Conservation (phyloP, 768 basidiomycete genomes). For the Tulasnella sp. region DNA sequence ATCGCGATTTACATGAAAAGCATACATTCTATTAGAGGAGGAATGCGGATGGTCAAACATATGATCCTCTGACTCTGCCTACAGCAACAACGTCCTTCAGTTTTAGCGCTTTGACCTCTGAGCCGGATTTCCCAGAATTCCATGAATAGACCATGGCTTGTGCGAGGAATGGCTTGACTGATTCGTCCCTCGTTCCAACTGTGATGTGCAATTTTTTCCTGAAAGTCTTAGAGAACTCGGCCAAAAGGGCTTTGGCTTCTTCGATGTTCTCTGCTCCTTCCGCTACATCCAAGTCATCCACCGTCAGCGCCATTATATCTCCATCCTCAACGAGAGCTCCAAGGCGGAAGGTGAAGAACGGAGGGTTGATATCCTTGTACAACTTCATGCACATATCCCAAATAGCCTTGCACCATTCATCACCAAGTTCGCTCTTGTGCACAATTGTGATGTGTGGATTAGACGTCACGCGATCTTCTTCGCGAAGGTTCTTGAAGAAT, state of each 20-base stretch:
- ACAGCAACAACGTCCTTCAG: slow-evolving; percentile 18
- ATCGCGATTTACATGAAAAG: too few species aligned
- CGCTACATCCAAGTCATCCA: slow-evolving; percentile 42
- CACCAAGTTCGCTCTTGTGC: slow-evolving; percentile 43
- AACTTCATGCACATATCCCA: slow-evolving; percentile 45
- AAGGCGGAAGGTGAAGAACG: slow-evolving; percentile 49
- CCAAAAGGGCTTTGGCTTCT: slow-evolving; percentile 36
- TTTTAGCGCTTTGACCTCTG: slow-evolving; percentile 16
- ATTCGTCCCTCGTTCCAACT: slow-evolving; percentile 50
- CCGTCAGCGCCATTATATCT: slow-evolving; percentile 65
- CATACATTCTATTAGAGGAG: too few species aligned
- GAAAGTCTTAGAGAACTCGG: slow-evolving; percentile 35
- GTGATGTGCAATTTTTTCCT: slow-evolving; percentile 64
- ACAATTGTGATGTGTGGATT: slow-evolving; percentile 80
- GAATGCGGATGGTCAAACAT: too few species aligned
- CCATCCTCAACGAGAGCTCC: slow-evolving; percentile 59
- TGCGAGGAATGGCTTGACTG: slow-evolving; percentile 55
- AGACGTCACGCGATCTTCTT: slow-evolving; percentile 35
- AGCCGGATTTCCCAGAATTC: slow-evolving; percentile 27
- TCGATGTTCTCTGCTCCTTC: slow-evolving; percentile 24
- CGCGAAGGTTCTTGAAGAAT: slow-evolving; percentile 41
- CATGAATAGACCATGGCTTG: slow-evolving; percentile 47
- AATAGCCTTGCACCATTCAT: slow-evolving; percentile 26
- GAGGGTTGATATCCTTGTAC: slow-evolving; percentile 27
- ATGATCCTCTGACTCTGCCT: slow-evolving; percentile 26